These are phyloP conservation scores for Cardamine resedifolia DNA, from an alignment of 345 rosid genomes.

Conservation along the genomic window DNA sequence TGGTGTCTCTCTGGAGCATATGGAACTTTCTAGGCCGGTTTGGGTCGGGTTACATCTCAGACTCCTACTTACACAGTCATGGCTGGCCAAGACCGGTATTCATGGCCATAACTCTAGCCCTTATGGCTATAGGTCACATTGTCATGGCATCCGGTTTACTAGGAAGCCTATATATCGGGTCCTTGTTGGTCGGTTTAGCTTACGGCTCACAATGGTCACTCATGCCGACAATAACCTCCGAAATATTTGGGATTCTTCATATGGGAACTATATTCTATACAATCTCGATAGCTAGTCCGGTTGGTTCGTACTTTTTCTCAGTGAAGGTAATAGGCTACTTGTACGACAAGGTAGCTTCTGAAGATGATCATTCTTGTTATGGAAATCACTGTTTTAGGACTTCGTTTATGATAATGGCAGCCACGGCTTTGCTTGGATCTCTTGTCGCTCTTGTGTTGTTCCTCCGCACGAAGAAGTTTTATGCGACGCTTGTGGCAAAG, in stretches of 20 bases:
- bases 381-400: conserved; percentile 72
- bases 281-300: conserved; percentile 73
- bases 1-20: conserved; percentile 76
- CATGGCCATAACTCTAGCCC: conserved; percentile 60
- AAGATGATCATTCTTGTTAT: conserved; percentile 48
- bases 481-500: conserved; percentile 48
- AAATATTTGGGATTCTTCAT: conserved; percentile 64
- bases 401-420: conserved; percentile 74
- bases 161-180: conserved; percentile 62
- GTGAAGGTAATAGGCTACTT: conserved; percentile 77
- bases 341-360: conserved; percentile 59
- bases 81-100: conserved; percentile 77
- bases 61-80: conserved; percentile 52
- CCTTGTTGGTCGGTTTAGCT: conserved; percentile 66
- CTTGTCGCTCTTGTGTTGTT: conserved; percentile 55
- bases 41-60: conserved; percentile 75
- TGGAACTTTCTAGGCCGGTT: conserved; percentile 95
- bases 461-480: conserved; percentile 66
- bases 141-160: conserved; percentile 68
- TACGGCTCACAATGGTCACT: conserved; percentile 87
- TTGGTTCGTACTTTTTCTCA: conserved; percentile 86
- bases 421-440: conserved; percentile 55
- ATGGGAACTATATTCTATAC: conserved; percentile 88
- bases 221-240: conserved; percentile 76
- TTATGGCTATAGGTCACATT: conserved; percentile 57